Conservation (phyloP, 2,329 filamentous ascomycete species). For the Trematosphaeria pertusa region DNA sequence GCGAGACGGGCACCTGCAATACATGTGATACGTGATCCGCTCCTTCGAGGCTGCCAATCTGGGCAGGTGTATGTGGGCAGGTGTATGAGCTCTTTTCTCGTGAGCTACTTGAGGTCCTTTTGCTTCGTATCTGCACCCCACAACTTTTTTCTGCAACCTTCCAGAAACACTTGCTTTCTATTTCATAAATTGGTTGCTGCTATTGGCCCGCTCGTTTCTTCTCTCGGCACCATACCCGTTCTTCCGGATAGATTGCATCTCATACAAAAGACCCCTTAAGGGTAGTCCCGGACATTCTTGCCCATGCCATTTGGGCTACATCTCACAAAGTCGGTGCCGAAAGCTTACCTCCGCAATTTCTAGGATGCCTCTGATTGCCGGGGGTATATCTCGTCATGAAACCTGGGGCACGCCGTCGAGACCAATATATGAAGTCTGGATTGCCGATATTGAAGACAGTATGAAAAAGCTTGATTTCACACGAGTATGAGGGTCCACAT, state of each 20-base stretch:
- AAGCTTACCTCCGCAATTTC: constrained; percentile 7
- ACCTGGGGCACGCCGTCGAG: constrained; percentile 3
- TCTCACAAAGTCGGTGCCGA: background rate
- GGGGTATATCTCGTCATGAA: background rate
- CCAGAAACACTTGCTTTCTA: constrained; percentile 1
- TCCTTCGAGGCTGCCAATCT: too few relatives aligned
- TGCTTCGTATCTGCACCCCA: background rate
- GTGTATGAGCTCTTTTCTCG: too few relatives aligned
- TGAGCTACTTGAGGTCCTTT: too few relatives aligned
- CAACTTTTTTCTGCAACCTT: constrained; percentile 1
- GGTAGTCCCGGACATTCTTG: background rate
- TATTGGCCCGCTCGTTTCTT: background rate
- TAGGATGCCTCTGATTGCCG: constrained; percentile 10
- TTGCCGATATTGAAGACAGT: constrained; percentile 5
- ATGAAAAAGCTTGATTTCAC: constrained; percentile 2
- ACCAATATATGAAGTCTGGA: background rate
- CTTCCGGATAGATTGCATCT: constrained; percentile 12
- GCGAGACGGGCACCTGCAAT: too few relatives aligned
- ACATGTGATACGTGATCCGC: too few relatives aligned
- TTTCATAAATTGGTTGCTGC: background rate
- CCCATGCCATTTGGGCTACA: background rate
- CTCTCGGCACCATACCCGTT: background rate
- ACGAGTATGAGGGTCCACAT: constrained; percentile 1
- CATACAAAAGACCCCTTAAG: constrained; percentile 1
- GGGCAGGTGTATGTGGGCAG: background rate